phyloP scores from a whole-genome alignment of 148 eudicot species.

The Rhododendron kiyosumense region DNA sequence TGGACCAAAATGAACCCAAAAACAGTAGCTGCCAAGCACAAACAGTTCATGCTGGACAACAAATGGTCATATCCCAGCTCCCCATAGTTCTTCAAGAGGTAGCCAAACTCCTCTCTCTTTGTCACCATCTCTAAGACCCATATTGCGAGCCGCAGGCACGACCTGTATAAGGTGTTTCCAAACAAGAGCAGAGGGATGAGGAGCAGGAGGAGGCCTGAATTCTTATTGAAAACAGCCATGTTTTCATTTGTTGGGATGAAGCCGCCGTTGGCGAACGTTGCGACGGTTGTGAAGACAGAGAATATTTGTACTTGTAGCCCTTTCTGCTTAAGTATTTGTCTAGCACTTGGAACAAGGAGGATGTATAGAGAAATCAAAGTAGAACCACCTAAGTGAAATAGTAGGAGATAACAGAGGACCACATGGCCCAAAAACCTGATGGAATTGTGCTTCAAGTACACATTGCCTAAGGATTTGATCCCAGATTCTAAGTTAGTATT shows the following conservation, averaged over 20 bases:
- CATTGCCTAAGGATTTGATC: background rate
- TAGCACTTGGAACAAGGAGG: conserved; percentile 31
- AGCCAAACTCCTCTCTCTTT: conserved; percentile 31
- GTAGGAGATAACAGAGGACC: conserved; percentile 37
- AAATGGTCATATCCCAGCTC: conserved; percentile 37
- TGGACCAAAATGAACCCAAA: conserved; percentile 39
- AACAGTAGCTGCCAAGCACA: conserved; percentile 27
- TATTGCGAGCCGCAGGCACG: conserved; percentile 29
- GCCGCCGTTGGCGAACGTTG: conserved; percentile 68
- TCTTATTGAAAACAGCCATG: conserved; percentile 52
- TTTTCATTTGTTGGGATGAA: conserved; percentile 69
- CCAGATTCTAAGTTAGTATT: background rate
- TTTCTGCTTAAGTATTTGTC: conserved; percentile 38
- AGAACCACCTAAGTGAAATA: conserved; percentile 31
- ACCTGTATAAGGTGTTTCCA: conserved; percentile 61
- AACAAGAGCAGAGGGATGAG: conserved; percentile 51
- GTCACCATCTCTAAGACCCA: conserved; percentile 31
- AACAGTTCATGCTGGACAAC: conserved; percentile 25
- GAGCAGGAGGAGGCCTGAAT: conserved; percentile 57
- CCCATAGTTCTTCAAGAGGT: conserved; percentile 28
- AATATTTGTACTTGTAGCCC: conserved; percentile 35
- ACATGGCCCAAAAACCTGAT: conserved; percentile 25
- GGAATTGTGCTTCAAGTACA: conserved; percentile 28
- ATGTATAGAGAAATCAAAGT: conserved; percentile 26
- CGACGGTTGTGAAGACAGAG: conserved; percentile 42